A percentile compares a stretch with the other conserved stretches of the same genome.
phyloP scores from a whole-genome alignment of 345 rosid species.

The Murraya koenigii region DNA sequence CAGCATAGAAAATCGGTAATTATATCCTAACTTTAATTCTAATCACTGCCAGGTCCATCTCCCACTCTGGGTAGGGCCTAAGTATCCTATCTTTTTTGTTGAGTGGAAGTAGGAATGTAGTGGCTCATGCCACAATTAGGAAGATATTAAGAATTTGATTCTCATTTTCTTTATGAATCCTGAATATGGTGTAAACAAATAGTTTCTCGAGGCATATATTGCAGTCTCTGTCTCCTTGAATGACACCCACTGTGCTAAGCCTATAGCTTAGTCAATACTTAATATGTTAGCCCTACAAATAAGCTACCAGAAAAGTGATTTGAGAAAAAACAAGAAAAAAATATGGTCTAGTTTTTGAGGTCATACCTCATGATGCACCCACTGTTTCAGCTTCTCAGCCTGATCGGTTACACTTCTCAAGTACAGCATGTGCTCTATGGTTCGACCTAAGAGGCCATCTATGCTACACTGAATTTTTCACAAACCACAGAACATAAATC shows the following conservation, averaged over 20 bases:
- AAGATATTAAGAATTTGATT: too few species aligned
- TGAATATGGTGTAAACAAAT: not conserved
- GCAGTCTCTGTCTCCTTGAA: not conserved
- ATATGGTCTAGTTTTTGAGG: not conserved
- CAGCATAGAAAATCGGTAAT: not conserved
- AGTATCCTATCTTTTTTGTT: too few species aligned
- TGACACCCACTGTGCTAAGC: not conserved
- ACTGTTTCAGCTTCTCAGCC: slow-evolving; percentile 51
- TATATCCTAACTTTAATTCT: too few species aligned
- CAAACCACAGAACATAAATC: not conserved
- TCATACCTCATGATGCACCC: slow-evolving; percentile 49
- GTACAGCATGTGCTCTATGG: slow-evolving; percentile 58
- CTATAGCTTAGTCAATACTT: too few species aligned
- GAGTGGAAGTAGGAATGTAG: too few species aligned
- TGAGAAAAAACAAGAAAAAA: too few species aligned
- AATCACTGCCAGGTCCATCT: too few species aligned
- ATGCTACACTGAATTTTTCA: slow-evolving; percentile 63
- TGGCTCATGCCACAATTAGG: too few species aligned
- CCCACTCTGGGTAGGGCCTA: too few species aligned
- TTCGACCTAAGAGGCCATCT: slow-evolving; percentile 56
- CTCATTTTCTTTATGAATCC: not conserved
- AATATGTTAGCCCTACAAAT: not conserved
- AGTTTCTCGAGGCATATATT: not conserved
- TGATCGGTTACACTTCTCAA: slow-evolving; percentile 47
- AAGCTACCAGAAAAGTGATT: too few species aligned